A percentile compares a stretch with the other conserved stretches of the same genome.
These are phyloP conservation scores for Didymella segeticola DNA, from an alignment of 2,329 filamentous ascomycete species.

Conservation along the genomic window DNA sequence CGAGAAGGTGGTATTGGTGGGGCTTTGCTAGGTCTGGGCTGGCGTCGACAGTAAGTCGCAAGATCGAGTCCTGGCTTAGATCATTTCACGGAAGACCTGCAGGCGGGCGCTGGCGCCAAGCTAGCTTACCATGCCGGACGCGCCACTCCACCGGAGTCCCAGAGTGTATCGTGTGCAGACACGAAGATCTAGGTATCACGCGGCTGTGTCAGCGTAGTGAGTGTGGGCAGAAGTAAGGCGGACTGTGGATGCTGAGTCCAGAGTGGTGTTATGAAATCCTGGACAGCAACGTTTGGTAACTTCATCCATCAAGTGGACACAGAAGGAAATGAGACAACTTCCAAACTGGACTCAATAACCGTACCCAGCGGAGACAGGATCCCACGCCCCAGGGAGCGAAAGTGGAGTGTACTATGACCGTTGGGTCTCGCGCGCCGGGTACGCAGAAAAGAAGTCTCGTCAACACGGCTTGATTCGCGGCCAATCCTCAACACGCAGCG, in stretches of 20 bases:
- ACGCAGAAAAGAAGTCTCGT: background rate
- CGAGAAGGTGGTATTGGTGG: conserved; percentile 3
- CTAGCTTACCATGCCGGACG: conserved; percentile 6
- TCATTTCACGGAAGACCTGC: background rate
- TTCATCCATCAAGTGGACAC: background rate
- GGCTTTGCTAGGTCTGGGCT: conserved; percentile 4
- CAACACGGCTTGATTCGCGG: conserved; percentile 3
- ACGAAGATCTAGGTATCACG: background rate
- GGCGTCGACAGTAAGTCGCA: conserved; percentile 4
- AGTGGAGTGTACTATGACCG: conserved; percentile 9
- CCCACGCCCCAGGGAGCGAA: background rate
- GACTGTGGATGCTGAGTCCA: background rate
- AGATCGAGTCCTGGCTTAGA: conserved; percentile 1
- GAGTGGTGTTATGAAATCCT: background rate
- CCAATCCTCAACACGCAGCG: background rate
- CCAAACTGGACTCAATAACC: background rate
- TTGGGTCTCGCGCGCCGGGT: conserved; percentile 6
- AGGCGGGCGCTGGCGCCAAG: background rate
- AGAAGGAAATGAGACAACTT: background rate
- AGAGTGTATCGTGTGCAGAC: background rate
- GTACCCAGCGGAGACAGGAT: background rate
- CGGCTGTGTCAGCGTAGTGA: background rate
- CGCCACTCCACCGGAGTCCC: background rate
- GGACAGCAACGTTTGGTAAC: background rate
- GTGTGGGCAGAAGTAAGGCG: background rate